Evolutionary conservation across 1,284 basidiomycete species (phyloP), one percentile per base, ranked within the genome.

Genomic region (Trichosporon ovoides): DNA sequence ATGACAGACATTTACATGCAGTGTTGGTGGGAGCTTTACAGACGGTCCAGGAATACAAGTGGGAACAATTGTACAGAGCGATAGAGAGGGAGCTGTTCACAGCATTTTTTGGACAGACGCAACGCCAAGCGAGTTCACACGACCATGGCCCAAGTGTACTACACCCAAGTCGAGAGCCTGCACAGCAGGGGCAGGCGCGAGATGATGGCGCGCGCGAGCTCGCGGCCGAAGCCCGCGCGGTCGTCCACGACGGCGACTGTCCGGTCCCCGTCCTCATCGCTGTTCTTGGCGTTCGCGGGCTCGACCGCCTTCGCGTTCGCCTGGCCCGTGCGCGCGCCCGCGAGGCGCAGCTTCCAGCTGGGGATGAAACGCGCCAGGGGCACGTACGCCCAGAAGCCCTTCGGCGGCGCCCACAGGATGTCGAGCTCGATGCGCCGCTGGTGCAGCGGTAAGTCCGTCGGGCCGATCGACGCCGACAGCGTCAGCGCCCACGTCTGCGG

Each of bases 341-440:
- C 38, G 34, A 49, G 6, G 22, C 58, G 52, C 38, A 63, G 43
- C 3, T 52, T 51, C 56, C 58, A 60, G 13, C 20, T 9, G 1
- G 62, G 62, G 10, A 56, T 13, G 31, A 52, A 60, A 20, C 50
- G 51, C n/a, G 58, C 56, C 9, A 59, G 35, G 5, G 62, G 62
- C 36, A 63, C 24, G 38, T 56, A 56, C 16, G 24, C 38, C 58
- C 58, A 60, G 5, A 56, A 18, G 28, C 56, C 52, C 33, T 31
- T 14, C 18, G 43, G 43, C 12, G 54, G 50, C 13, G 59, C 52
- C 66, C 66, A 68, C 10, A 55, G 28, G 36, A 68, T 53, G 52
- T 62, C 57, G 37, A 68, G 58, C 57, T 68, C 65, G 55, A 66
- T 16, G 31, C 65, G 57, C 46, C 56, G 58, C 22, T 57, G 58